Conservation (phyloP, 495 filamentous ascomycete genomes). For the Hypoxylon fragiforme region DNA sequence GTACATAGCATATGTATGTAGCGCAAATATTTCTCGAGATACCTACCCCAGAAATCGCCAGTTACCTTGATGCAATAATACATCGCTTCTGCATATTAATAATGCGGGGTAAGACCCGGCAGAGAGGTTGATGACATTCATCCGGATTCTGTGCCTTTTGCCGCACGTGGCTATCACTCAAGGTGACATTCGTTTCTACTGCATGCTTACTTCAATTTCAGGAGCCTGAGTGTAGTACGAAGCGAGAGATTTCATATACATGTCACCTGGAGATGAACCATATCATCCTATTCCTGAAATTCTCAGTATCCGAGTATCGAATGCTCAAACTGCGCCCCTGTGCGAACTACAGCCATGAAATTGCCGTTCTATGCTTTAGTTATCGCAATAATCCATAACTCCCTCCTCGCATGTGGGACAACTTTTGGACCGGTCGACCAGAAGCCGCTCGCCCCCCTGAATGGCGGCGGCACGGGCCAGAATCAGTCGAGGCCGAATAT, state of each 20-base stretch:
- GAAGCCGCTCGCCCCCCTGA: constrained; percentile 4
- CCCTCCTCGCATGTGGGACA: constrained; percentile 5
- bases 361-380: neutral
- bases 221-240: no score
- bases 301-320: no score
- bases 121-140: constrained; percentile 11
- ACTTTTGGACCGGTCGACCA: constrained; percentile 20
- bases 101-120: constrained; percentile 33
- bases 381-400: neutral
- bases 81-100: constrained; percentile 1
- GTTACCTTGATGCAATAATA: neutral
- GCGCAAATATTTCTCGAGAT: neutral
- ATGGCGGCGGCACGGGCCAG: neutral
- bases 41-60: neutral
- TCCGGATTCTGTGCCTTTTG: constrained; percentile 6
- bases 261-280: no score
- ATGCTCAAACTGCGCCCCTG: neutral
- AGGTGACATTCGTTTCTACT: no score
- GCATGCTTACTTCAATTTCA: no score
- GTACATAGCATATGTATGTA: no score
- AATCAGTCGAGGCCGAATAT: constrained; percentile 52
- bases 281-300: no score
- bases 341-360: neutral
- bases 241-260: no score
- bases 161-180: no score